A percentile compares a stretch with the other conserved stretches of the same genome.
Evolutionary conservation across 1,284 basidiomycete species (phyloP).

Genomic region (Tranzscheliella williamsii): DNA sequence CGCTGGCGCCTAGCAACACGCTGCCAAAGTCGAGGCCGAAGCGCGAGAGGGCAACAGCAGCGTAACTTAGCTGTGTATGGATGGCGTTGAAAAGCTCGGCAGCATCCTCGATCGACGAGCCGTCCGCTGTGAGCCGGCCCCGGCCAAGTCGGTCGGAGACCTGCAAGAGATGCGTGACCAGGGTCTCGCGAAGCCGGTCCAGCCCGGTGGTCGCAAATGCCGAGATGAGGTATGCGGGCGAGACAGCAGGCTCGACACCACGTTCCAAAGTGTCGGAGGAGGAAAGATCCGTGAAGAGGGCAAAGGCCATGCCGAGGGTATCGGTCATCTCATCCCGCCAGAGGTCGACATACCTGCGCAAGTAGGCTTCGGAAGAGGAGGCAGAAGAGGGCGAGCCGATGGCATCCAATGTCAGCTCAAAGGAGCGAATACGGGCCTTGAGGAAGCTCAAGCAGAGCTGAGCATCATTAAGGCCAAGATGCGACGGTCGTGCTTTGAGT

Average conservation of each 20-base stretch:
- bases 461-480: conserved; percentile 66
- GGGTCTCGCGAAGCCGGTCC: conserved; percentile 5
- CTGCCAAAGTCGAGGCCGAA: conserved; percentile 36
- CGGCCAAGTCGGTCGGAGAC: background rate
- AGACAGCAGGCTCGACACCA: conserved; percentile 5
- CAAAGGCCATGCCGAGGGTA: conserved; percentile 81
- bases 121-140: background rate
- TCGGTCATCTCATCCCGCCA: conserved; percentile 93
- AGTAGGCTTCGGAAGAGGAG: conserved; percentile 13
- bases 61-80: conserved; percentile 35
- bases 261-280: too few species aligned
- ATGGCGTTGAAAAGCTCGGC: conserved; percentile 18
- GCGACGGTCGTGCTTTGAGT: background rate
- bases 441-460: conserved; percentile 73
- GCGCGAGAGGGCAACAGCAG: conserved; percentile 17
- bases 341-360: conserved; percentile 75
- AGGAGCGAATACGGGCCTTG: conserved; percentile 68
- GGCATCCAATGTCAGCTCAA: conserved; percentile 63
- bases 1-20: conserved; percentile 6
- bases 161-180: conserved; percentile 8
- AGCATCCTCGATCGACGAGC: conserved; percentile 7
- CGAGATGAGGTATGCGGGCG: conserved; percentile 24
- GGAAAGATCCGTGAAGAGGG: conserved; percentile 69
- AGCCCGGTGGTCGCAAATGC: conserved; percentile 20
- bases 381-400: conserved; percentile 17